Conservation (phyloP, 2,329 filamentous ascomycete genomes). For the Penicillium sclerotiorum region DNA sequence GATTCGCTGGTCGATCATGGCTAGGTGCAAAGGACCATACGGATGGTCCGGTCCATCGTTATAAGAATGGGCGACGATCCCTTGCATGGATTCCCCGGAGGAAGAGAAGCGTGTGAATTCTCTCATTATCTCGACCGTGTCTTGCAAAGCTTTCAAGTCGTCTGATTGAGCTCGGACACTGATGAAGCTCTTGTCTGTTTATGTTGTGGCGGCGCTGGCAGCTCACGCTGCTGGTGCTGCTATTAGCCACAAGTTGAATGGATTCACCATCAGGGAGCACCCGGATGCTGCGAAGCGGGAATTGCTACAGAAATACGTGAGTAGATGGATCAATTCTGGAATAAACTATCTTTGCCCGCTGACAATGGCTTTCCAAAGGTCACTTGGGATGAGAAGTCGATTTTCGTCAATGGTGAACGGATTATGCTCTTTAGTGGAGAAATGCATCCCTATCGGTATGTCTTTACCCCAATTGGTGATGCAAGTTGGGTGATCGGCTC, state of each 20-base stretch:
- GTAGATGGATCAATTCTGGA: conserved; percentile 22
- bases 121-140: not conserved
- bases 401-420: conserved; percentile 70
- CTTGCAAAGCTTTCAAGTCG: not conserved
- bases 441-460: conserved; percentile 67
- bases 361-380: conserved; percentile 41
- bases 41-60: not conserved
- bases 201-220: conserved; percentile 42
- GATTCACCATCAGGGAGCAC: conserved; percentile 49
- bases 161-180: conserved; percentile 2
- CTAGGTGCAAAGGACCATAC: not conserved
- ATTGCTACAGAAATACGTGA: conserved; percentile 59
- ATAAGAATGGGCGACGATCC: conserved; percentile 23
- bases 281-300: conserved; percentile 48
- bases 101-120: not conserved
- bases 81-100: conserved; percentile 9
- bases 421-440: conserved; percentile 74
- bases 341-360: not conserved
- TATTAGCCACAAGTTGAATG: conserved; percentile 53
- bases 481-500: too few species aligned
- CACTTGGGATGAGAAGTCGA: conserved; percentile 72
- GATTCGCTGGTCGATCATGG: conserved; percentile 7
- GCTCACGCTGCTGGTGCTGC: conserved; percentile 51
- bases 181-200: conserved; percentile 44
- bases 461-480: not conserved